Evolutionary conservation across 2,329 filamentous ascomycete genomes (phyloP), one percentile per base, ranked within the genome.

Genomic region (Aspergillus texensis): DNA sequence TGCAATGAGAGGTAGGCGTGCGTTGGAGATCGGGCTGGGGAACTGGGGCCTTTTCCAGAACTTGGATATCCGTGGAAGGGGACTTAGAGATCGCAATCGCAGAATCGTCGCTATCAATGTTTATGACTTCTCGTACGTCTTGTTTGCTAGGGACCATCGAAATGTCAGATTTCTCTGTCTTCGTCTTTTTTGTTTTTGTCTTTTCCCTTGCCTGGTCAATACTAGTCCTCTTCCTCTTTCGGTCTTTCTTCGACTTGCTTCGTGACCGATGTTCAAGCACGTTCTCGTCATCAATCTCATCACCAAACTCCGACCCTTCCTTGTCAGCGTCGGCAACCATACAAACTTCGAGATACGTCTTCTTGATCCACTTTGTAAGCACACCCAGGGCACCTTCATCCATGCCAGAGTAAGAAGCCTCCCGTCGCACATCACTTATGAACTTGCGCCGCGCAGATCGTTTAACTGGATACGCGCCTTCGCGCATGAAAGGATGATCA

Each of bases 301-400:
- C 62, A 6, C 71, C 72, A 39, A 71, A 72, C 2, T 58, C 45
- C 6, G 62, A 62, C 1, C 64, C 66, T 26, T 65, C 62, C 32
- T n/a, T 30, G 43, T 56, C 57, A 39, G 21, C 34, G 36, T 30
- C 53, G 1, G 11, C 32, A 26, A 65, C 60, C 2, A 58, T 62
- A 24, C 64, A 61, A 3, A 60, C 24, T 2, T 70, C 65, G 2
- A 74, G 64, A 58, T 72, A 76, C 3, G 60, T 63, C 28, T 56
- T 65, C 50, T 67, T 70, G n/a, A 74, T 65, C 43, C 71, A 69
- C 19, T 60, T 61, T 1, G 71, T 53, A 24, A 76, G 61, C 12
- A 57, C 34, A 43, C 62, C 57, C 4, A 70, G 43, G 2, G 46
- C 41, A 2, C n/a, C 28, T 21, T 64, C 46, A 28, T 68, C 34